phyloP scores from a whole-genome alignment of 2,329 filamentous ascomycete genomes.

The Sporothrix euskadiensis region DNA sequence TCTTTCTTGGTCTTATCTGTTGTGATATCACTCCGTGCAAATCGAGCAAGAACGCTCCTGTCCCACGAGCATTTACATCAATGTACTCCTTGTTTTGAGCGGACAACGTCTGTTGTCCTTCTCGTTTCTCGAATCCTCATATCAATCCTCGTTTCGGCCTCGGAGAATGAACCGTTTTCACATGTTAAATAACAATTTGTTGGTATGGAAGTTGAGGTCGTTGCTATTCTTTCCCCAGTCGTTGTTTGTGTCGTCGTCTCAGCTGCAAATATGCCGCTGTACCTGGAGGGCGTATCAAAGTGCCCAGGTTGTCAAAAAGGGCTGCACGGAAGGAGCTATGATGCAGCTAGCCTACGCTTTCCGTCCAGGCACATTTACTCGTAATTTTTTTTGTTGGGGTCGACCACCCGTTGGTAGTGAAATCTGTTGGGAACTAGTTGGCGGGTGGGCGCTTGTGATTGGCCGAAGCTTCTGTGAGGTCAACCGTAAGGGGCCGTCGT shows the following conservation, averaged over 20 bases:
- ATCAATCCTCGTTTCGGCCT: background rate
- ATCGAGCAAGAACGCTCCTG: background rate
- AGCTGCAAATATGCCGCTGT: background rate
- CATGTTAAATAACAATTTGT: slow-evolving; percentile 1
- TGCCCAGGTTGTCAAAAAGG: background rate
- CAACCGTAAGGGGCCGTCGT: background rate
- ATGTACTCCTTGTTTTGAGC: background rate
- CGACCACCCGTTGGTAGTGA: slow-evolving; percentile 16
- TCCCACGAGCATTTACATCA: background rate
- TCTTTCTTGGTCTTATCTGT: background rate
- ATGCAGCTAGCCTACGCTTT: background rate
- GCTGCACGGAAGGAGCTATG: slow-evolving; percentile 1
- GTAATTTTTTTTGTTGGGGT: slow-evolving; percentile 28
- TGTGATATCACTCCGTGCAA: background rate
- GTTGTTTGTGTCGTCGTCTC: background rate
- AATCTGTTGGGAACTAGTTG: slow-evolving; percentile 30
- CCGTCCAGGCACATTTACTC: slow-evolving; percentile 3
- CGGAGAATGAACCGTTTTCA: background rate
- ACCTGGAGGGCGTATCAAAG: background rate
- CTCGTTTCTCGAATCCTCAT: background rate
- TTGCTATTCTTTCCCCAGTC: background rate
- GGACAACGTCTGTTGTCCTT: background rate
- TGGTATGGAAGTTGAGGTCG: background rate
- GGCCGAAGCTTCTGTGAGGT: background rate
- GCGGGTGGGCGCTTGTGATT: slow-evolving; percentile 10